A percentile compares a stretch with the other conserved stretches of the same genome.
phyloP scores from a whole-genome alignment of 345 rosid species.

The Populus alba region DNA sequence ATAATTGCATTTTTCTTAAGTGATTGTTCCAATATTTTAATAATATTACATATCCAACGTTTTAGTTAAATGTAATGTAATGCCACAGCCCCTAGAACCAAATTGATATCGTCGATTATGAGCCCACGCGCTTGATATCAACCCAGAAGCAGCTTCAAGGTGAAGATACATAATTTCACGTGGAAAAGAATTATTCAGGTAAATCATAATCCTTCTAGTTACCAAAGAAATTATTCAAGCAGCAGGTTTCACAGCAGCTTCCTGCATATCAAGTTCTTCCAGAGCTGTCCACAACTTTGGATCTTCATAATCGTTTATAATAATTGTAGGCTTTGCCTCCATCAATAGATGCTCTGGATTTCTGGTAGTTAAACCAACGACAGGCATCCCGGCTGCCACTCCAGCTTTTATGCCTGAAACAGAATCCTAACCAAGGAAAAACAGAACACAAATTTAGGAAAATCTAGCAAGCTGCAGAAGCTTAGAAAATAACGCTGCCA shows the following conservation, averaged over 20 bases:
- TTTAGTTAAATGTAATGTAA: too few species aligned
- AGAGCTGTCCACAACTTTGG: slow-evolving; percentile 75
- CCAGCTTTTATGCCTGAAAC: slow-evolving; percentile 89
- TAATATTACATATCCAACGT: neutral
- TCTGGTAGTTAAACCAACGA: slow-evolving; percentile 69
- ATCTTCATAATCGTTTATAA: slow-evolving; percentile 74
- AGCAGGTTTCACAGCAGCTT: slow-evolving; percentile 18
- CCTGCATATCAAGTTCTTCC: slow-evolving; percentile 60
- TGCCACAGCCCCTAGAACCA: neutral
- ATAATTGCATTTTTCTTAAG: neutral
- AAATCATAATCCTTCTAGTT: neutral
- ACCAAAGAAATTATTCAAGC: slow-evolving; percentile 2
- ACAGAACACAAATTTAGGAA: neutral
- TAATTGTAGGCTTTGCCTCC: slow-evolving; percentile 75
- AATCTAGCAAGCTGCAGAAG: neutral
- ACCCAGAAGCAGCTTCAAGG: neutral
- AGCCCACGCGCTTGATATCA: neutral
- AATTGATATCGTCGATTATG: neutral
- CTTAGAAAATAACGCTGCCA: neutral
- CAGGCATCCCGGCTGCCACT: slow-evolving; percentile 94
- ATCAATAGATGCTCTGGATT: slow-evolving; percentile 60
- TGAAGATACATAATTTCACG: neutral
- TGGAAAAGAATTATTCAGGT: neutral
- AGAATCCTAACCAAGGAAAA: slow-evolving; percentile 52
- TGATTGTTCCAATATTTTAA: neutral